Base-by-base conservation (phyloP, 768 basidiomycete genomes). In the Glaciozyma martinii region DNA sequence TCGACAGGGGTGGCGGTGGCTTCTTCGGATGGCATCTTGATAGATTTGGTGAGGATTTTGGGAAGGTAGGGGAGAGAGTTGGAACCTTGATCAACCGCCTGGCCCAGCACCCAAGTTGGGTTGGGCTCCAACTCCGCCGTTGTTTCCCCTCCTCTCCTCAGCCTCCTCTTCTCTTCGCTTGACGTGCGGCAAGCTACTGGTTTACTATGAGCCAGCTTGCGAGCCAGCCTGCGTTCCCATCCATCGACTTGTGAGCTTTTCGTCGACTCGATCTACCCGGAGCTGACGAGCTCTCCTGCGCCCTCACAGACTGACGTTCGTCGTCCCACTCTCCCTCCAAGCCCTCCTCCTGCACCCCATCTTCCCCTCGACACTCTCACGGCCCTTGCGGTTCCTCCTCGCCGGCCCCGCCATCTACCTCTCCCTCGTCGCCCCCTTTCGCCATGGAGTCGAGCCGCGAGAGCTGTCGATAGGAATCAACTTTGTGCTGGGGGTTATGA, bases 391-490 rank as follows among this genome's bases (percentile, higher is more conserved):
- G 7, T 61, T 68, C 63, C 15, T 50, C 30, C 58, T 65, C n/a
- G 60, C 52, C 23, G 63, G 63, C n/a, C 37, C 62, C 29, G 56
- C 63, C 19, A 10, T 65, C 40, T 43, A 30, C 44, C 43, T 59
- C 53, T 30, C 60, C n/a, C 50, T 58, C 10, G 33, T 19, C 3
- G 53, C 67, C 3, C 63, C 67, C 1, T 65, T 55, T 40, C 21
- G 19, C 27, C 64, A 60, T 32, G 67, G 60, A 8, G 52, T 68
- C 40, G 63, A 65, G n/a, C 67, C 67, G 9, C 19, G 63, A 0
- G 59, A 68, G 15, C 63, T 60, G n/a, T 63, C 58, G 18, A 54
- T 68, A 37, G 67, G 67, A 18, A 54, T 68, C 19, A 68, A 68
- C 57, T 60, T 60, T 19, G 59, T 40, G 13, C 46, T 66, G 12